Base-by-base conservation (phyloP, 805 yeast genomes). In the Saccharomycopsis oosterbeekiorum region DNA sequence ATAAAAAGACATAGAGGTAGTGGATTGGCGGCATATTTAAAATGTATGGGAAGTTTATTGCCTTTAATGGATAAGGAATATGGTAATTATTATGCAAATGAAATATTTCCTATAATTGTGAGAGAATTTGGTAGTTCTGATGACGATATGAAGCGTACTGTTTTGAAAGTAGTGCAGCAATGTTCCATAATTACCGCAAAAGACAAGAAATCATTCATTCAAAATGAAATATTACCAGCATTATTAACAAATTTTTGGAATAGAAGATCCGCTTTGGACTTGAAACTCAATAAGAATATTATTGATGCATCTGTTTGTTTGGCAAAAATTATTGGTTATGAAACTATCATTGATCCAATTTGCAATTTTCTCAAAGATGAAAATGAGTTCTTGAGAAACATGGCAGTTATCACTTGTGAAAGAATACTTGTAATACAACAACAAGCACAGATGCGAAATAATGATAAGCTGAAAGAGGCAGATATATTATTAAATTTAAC, bases 21-120 rank as follows among this genome's bases (percentile, higher is more conserved):
- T 67, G 78, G 84, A 0, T 76, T 91, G 58, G 87, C 96, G 0
- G 83, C 89, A 1, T 89, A 87, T 68, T 69, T 93, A 64, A 83
- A 82, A 68, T 88, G 96, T 58, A 76, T 92, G 26, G 97, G 96
- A 0, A 81, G 83, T 34, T 76, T 92, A 4, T 84, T 92, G 4
- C 96, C 97, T 0, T 74, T 93, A 58, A 90, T 93, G 97, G 87
- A 84, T 61, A 84, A 84, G 17, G 97, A 90, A 64, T 85, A 88
- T 69, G 85, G 91, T 1, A 82, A 83, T 59, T 88, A 84, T 70
- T 91, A 89, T 66, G 83, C 97, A 0, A 79, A 79, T 56, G 96
- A 89, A 69, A 79, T 91, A 1, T 80, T 91, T 78, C 74, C 74
- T 19, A 79, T 90, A 34, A 74, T 91, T 4, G 68, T 82, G 2